These are phyloP conservation scores for Bipolaris sorokiniana DNA, from an alignment of 2,329 filamentous ascomycete species.

Conservation along the genomic window DNA sequence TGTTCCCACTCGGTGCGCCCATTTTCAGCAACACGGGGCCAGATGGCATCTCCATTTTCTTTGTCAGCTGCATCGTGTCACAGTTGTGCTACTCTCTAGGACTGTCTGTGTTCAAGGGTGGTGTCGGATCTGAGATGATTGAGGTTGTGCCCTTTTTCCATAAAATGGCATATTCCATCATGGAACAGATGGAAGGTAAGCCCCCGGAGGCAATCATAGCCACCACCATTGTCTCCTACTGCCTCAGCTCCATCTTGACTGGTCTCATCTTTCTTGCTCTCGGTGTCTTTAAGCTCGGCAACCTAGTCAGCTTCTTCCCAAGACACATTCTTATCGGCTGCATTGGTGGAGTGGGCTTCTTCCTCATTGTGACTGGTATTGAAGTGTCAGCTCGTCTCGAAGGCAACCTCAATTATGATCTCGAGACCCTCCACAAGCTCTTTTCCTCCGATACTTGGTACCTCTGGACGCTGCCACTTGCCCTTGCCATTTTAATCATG, in stretches of 20 bases:
- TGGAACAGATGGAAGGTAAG: conserved; percentile 76
- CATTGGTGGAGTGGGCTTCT: conserved; percentile 96
- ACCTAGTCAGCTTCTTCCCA: conserved; percentile 95
- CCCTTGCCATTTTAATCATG: conserved; percentile 76
- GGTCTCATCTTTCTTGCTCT: conserved; percentile 91
- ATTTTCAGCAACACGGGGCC: conserved; percentile 86
- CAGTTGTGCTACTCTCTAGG: conserved; percentile 86
- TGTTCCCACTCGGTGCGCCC: conserved; percentile 88
- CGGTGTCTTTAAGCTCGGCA: conserved; percentile 84
- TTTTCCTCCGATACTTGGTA: conserved; percentile 74
- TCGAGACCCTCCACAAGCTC: conserved; percentile 76
- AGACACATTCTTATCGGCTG: conserved; percentile 95
- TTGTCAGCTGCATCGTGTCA: conserved; percentile 94
- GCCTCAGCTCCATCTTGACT: conserved; percentile 87
- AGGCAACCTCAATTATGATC: conserved; percentile 81
- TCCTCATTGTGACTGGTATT: conserved; percentile 87
- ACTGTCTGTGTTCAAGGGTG: conserved; percentile 87
- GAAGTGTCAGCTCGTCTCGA: conserved; percentile 91
- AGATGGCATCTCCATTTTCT: conserved; percentile 97
- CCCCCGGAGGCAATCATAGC: conserved; percentile 86
- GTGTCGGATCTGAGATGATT: conserved; percentile 95
- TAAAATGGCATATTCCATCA: conserved; percentile 93
- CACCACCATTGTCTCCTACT: conserved; percentile 91
- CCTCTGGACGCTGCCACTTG: conserved; percentile 82
- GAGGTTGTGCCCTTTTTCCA: conserved; percentile 99